Evolutionary conservation across 345 rosid genomes (phyloP), one percentile per base, ranked within the genome.

Genomic region (Salix brachista): DNA sequence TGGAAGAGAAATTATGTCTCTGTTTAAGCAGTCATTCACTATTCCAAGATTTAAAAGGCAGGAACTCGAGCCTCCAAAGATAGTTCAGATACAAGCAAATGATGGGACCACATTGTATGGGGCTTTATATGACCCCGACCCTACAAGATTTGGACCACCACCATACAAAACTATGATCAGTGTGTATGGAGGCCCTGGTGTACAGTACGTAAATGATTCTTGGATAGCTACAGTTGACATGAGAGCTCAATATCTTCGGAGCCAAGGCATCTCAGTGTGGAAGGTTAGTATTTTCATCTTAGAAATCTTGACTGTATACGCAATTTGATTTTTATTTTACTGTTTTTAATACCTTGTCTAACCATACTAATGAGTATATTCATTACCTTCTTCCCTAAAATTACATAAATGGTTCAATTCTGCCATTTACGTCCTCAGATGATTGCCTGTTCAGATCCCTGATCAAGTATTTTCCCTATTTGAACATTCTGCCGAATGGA

Each of bases 201-300:
- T 91, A 54, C 98, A 95, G 79, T 62, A 86, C 77, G 97, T 95
- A 6, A 80, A 74, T 75, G 80, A 95, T 80, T 91, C 97, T 54
- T 95, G 99, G 98, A 75, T 88, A 71, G 91, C 82, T 77, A 87
- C 92, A 13, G 99, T 93, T 46, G 98, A 95, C 87, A 90, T 95
- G 99, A 91, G 91, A 81, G 96, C 98, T 19, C 99, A 95, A 75
- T 91, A 86, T 82, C 80, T 93, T 71, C 83, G 96, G 79, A 95
- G 97, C 91, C 88, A 84, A 82, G 99, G 99, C 80, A 81, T 95
- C 85, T 84, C 93, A 80, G 98, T 95, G 39, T 95, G 93, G 93
- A 95, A 95, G 99, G 97, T 93, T 72, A 25, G 81, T 70, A 11
- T 73, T 60, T 73, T 34, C 34, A n/a, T 14, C 54, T 7, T 65